phyloP scores from a whole-genome alignment of 1,284 basidiomycete genomes.

The Earliella scabrosa region DNA sequence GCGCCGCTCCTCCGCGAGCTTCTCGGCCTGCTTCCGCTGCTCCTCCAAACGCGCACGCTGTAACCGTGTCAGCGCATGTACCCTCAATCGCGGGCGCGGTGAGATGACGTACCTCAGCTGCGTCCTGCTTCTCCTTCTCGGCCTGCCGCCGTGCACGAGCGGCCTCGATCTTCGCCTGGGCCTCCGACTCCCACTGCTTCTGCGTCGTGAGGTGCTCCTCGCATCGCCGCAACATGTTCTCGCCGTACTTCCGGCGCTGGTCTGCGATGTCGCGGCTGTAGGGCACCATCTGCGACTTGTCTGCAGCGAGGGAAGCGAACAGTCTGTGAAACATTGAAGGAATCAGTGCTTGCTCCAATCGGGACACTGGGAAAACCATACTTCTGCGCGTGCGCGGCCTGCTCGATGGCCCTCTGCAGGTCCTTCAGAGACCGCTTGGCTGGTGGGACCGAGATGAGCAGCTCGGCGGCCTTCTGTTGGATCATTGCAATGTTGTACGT shows the following conservation, averaged over 20 bases:
- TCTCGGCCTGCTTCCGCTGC: constrained; percentile 63
- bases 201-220: constrained; percentile 82
- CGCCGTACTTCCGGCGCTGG: constrained; percentile 87
- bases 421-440: constrained; percentile 82
- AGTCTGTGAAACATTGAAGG: constrained; percentile 61
- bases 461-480: constrained; percentile 91
- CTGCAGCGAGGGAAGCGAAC: constrained; percentile 81
- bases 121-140: constrained; percentile 64
- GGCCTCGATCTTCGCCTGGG: constrained; percentile 73
- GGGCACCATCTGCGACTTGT: constrained; percentile 72
- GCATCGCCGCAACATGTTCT: constrained; percentile 78
- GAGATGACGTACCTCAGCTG: constrained; percentile 53
- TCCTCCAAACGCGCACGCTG: constrained; percentile 63
- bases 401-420: constrained; percentile 75
- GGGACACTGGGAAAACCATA: constrained; percentile 32
- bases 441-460: constrained; percentile 76
- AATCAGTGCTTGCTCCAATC: background rate
- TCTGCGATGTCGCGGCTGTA: constrained; percentile 88
- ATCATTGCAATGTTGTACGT: constrained; percentile 97
- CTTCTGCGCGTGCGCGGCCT: constrained; percentile 90
- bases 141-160: constrained; percentile 72
- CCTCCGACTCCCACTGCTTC: constrained; percentile 74
- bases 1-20: constrained; percentile 75
- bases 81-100: background rate
- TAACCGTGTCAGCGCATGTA: constrained; percentile 1